Evolutionary conservation across 164 flowering plant genomes (phyloP), one percentile per base, ranked within the genome.

Genomic region (Brasenia schreberi): DNA sequence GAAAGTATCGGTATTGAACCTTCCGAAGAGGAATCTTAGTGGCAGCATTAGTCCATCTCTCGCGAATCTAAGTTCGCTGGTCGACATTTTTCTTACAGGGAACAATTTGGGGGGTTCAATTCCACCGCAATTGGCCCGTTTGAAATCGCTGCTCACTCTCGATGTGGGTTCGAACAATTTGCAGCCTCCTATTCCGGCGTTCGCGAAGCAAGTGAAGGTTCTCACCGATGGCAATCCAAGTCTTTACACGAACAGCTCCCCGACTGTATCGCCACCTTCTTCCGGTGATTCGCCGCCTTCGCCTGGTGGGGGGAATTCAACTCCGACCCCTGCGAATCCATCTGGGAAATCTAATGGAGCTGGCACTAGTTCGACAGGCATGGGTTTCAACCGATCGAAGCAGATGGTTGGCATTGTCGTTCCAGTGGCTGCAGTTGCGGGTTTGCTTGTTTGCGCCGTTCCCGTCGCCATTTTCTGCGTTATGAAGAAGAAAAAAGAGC

Each of bases 11-110:
- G 69, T 72, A 9, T 74, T 90, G 14, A 90, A 76, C 75, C 68
- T 90, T 75, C 91, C 83, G 19, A 72, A 70, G 19, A 67, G 2
- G 11, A 65, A 76, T 33, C 85, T 90, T 59, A 90, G 64, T 73
- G 95, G 97, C 58, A 84, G 82, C 43, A 77, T 90, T 16, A 87
- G 90, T 71, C 82, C 95, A 70, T 84, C 90, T 19, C 39, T 90
- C 66, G 86, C 73, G 4, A 78, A 78, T 59, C 75, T 91, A 63
- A 72, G 75, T 70, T 85, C 97, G 52, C 62, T 88, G 16, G 18
- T 61, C 23, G 75, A 78, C 33, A 73, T 91, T 67, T 74, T 74
- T 63, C 79, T 91, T 10, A 68, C 67, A n/a, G 79, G 71, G 19
- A 91, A 88, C 77, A 69, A 77, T 65, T 65, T 88, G 63, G 70